Conservation (phyloP, 1,284 basidiomycete genomes). For the Xanthoconium separans region DNA sequence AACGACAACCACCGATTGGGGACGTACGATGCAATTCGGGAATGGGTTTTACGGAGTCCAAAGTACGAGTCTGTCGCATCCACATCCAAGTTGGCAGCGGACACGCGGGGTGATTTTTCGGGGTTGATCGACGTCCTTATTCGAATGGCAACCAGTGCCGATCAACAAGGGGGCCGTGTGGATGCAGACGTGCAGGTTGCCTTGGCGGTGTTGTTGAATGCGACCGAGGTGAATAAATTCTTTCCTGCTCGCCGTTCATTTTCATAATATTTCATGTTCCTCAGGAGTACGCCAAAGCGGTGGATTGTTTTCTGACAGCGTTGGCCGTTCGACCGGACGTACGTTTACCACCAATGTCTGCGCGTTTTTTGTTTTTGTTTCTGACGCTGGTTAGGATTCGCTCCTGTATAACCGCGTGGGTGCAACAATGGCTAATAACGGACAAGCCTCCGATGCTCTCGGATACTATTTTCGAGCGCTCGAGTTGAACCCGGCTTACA, state of each 20-base stretch:
- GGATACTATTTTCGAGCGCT: constrained; percentile 90
- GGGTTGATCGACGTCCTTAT: constrained; percentile 63
- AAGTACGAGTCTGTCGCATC: constrained; percentile 42
- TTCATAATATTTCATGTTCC: neutral
- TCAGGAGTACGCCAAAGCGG: constrained; percentile 87
- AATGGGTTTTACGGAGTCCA: constrained; percentile 61
- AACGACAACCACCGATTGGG: constrained; percentile 82
- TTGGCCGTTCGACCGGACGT: constrained; percentile 87
- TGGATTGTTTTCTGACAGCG: constrained; percentile 93
- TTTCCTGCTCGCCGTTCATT: neutral
- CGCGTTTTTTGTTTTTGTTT: neutral
- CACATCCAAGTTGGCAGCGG: constrained; percentile 33
- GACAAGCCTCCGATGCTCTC: constrained; percentile 80
- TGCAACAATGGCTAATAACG: constrained; percentile 93
- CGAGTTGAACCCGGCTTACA: constrained; percentile 89
- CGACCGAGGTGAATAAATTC: constrained; percentile 65
- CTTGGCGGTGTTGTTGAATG: constrained; percentile 90
- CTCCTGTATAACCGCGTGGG: constrained; percentile 94
- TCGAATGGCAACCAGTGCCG: constrained; percentile 59
- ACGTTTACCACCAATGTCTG: constrained; percentile 22
- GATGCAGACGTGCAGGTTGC: constrained; percentile 97
- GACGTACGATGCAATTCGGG: constrained; percentile 77
- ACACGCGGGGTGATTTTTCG: constrained; percentile 43
- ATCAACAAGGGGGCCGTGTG: constrained; percentile 36
- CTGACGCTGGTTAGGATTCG: constrained; percentile 69